Base-by-base conservation (phyloP, 371 early-diverging fungal genomes). In the Saksenaea vasiformis region DNA sequence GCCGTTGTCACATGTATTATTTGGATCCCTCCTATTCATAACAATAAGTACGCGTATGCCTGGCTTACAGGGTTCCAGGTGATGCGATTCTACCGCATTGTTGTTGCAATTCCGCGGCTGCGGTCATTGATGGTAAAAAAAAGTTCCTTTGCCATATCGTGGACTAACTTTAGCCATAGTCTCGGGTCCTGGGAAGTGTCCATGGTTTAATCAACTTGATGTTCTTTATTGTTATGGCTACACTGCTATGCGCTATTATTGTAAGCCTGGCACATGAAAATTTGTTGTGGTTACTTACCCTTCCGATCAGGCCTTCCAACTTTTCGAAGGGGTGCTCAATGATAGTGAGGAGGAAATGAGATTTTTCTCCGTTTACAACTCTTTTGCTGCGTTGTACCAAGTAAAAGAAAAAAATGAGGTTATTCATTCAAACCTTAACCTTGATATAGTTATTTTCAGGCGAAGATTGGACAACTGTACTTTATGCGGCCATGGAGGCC, bases 41-140 rank as follows among this genome's bases (percentile, higher is more conserved):
- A 67, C 10, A 62, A 74, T 11, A 73, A 60, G 0, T 43, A 54
- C 19, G 75, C 70, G 2, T 89, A 86, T 68, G 73, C 84, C 7
- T 90, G 86, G 71, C 70, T 90, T 26, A 82, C 87, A 3, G 82
- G 83, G 2, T 90, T 90, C 62, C 88, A 86, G 58, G 80, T 88
- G 0, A 43, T 85, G 8, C 77, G 90, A 53, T 77, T 82, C 26
- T 90, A 90, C 63, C 69, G 89, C 2, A 59, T 87, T 7, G 77
- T 90, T 14, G 76, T 86, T 26, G 80, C 79, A 3, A 67, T 87
- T 28, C 86, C 88, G 39, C 79, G 87, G 22, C 64, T 88, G 19
- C 70, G 83, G 28, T 64, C 71, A 17, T 69, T 88, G 44, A 79
- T 87, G 73, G 86, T 85, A 75, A 69, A 2, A 47, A 17, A 47